phyloP scores from a whole-genome alignment of 2,329 filamentous ascomycete genomes.

The Penicillium polonicum region DNA sequence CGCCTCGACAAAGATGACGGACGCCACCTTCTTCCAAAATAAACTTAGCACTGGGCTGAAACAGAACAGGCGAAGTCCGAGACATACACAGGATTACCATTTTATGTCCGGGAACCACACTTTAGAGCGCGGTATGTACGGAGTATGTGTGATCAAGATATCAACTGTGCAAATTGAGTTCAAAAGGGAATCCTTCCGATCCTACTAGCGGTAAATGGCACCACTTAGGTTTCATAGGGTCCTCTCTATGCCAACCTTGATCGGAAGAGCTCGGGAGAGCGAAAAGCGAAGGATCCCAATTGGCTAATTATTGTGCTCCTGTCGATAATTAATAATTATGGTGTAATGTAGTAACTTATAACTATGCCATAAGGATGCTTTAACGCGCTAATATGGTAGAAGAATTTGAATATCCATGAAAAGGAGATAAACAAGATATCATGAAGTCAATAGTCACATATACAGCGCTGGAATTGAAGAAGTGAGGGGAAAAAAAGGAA shows the following conservation, averaged over 20 bases:
- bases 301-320: not conserved
- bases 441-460: conserved; percentile 19
- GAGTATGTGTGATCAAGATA: not conserved
- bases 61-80: not conserved
- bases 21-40: not conserved
- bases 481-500: not conserved
- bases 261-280: not conserved
- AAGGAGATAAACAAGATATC: conserved; percentile 9
- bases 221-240: not conserved
- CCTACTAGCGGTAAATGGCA: not conserved
- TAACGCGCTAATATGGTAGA: not conserved
- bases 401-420: conserved; percentile 5
- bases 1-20: not conserved
- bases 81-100: not conserved
- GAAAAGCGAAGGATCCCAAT: not conserved
- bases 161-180: not conserved
- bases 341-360: not conserved
- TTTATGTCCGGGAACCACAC: not conserved
- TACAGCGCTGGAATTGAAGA: conserved; percentile 3
- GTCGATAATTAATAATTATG: not conserved
- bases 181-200: not conserved
- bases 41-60: not conserved
- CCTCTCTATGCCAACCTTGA: not conserved
- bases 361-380: not conserved
- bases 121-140: not conserved